Base-by-base conservation (phyloP, 164 flowering plant species). In the Akebia trifoliata region DNA sequence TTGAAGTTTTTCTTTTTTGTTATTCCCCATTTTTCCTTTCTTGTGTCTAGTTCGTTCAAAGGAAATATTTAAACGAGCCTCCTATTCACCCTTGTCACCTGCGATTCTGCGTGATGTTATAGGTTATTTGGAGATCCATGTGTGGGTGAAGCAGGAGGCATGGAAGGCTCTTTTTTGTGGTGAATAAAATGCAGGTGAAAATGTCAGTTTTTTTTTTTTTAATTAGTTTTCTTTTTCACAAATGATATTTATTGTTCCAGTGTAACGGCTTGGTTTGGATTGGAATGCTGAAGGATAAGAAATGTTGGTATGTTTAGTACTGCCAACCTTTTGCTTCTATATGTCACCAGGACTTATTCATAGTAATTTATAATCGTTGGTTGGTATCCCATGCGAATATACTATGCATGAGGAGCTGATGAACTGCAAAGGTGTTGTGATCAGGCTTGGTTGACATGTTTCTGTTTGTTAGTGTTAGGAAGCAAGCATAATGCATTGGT, bases 141-240 rank as follows among this genome's bases (percentile, higher is more conserved):
- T 29, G 25, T 32, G 50, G 66, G 65, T 57, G 18, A 39, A 51
- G 56, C 20, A 17, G 69, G 71, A 70, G 78, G 49, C 50, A 62
- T 37, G 50, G 67, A 57, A 49, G 59, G 63, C 30, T 25, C 30
- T 29, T 72, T 73, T 73, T 77, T 38, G 67, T 57, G 70, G 71
- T 74, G 81, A 76, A 74, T 74, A 71, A 76, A 74, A 54, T 66
- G 77, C 78, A 74, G 77, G 79, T 65, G 75, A 64, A 69, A 62
- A 38, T 66, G 62, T 50, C 24, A 29, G 10, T 25, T 35, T 54
- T 59, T 63, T 18, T 15, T 38, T 21, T 43, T 9, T 38, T 24
- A 22, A 25, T 56, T 26, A n/a, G 26, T 34, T 38, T 22, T 37
- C 1, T 37, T 48, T 44, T 24, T 29, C 57, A 50, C 36, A 50